phyloP scores from a whole-genome alignment of 345 rosid genomes.

The Durio zibethinus region DNA sequence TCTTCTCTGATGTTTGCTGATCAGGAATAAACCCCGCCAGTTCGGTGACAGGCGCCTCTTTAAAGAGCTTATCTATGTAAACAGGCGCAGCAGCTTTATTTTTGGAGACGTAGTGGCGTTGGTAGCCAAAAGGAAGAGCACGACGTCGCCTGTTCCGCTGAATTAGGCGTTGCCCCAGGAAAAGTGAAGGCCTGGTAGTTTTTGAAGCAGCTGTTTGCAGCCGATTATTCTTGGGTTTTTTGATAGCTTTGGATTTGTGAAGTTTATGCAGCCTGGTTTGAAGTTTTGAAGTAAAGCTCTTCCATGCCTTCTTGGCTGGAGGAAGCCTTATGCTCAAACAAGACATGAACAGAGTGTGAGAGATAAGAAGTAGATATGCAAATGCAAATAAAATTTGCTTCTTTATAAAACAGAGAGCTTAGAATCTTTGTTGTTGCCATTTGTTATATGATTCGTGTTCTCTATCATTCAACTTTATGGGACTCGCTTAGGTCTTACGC shows the following conservation, averaged over 20 bases:
- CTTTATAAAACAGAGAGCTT: constrained; percentile 11
- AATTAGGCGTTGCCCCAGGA: constrained; percentile 7
- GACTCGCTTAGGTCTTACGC: constrained; percentile 44
- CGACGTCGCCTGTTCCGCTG: constrained; percentile 8
- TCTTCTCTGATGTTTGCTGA: background rate
- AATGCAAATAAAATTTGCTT: background rate
- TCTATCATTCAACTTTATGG: constrained; percentile 1
- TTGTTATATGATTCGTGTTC: constrained; percentile 25
- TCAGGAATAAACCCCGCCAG: constrained; percentile 8
- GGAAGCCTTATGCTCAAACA: constrained; percentile 48
- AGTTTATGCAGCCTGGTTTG: constrained; percentile 45
- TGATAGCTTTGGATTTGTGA: constrained; percentile 34
- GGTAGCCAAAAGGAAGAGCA: constrained; percentile 35
- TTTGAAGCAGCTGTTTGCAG: background rate
- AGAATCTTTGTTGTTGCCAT: background rate
- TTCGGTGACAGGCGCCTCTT: constrained; percentile 25
- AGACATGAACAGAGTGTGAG: constrained; percentile 36
- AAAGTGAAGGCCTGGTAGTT: background rate
- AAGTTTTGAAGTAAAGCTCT: constrained; percentile 54
- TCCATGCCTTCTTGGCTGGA: constrained; percentile 72
- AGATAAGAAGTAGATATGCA: background rate
- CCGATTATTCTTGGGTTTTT: constrained; percentile 20
- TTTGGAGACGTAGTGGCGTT: constrained; percentile 22
- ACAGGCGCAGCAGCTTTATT: constrained; percentile 42
- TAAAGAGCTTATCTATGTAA: constrained; percentile 54